A percentile compares a stretch with the other conserved stretches of the same genome.
Evolutionary conservation across 495 filamentous ascomycete species (phyloP).

Genomic region (Articulospora tetracladia): DNA sequence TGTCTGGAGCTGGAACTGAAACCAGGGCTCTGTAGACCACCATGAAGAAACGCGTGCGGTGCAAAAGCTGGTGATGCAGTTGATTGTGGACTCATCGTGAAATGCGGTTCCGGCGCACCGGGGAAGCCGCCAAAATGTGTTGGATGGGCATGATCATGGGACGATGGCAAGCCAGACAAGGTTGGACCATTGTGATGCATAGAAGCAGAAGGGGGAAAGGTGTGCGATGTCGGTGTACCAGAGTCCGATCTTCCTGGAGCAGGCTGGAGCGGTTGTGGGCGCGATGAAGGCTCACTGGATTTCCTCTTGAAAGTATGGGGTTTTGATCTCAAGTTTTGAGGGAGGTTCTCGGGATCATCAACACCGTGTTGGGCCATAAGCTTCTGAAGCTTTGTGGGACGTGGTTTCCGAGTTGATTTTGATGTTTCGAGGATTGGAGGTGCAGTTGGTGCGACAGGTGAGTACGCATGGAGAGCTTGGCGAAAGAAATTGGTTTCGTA

Average conservation of each 20-base stretch:
- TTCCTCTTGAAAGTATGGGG: conserved; percentile 60
- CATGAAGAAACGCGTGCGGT: conserved; percentile 23
- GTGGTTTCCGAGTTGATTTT: conserved; percentile 92
- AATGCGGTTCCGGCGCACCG: conserved; percentile 20
- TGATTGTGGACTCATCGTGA: conserved; percentile 17
- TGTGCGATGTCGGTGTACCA: conserved; percentile 25
- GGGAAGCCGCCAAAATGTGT: conserved; percentile 14
- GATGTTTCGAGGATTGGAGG: conserved; percentile 82
- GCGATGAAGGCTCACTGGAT: conserved; percentile 28
- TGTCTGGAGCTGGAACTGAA: conserved; percentile 15
- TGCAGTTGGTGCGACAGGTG: conserved; percentile 79
- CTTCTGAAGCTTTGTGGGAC: conserved; percentile 96
- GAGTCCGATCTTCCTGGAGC: conserved; percentile 28
- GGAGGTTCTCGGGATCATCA: conserved; percentile 82
- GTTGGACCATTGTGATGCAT: conserved; percentile 18
- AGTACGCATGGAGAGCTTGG: conserved; percentile 94
- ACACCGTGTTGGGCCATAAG: conserved; percentile 85
- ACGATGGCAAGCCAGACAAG: conserved; percentile 16
- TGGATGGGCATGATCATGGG: conserved; percentile 22
- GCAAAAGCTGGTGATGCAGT: conserved; percentile 22
- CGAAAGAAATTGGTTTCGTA: conserved; percentile 97
- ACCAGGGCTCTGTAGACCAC: conserved; percentile 16
- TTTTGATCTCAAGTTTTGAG: conserved; percentile 74
- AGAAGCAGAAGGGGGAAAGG: conserved; percentile 17
- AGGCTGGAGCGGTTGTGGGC: conserved; percentile 24